Evolutionary conservation across 2,329 filamentous ascomycete species (phyloP).

Genomic region (Nannizziopsis arthrosporioides): DNA sequence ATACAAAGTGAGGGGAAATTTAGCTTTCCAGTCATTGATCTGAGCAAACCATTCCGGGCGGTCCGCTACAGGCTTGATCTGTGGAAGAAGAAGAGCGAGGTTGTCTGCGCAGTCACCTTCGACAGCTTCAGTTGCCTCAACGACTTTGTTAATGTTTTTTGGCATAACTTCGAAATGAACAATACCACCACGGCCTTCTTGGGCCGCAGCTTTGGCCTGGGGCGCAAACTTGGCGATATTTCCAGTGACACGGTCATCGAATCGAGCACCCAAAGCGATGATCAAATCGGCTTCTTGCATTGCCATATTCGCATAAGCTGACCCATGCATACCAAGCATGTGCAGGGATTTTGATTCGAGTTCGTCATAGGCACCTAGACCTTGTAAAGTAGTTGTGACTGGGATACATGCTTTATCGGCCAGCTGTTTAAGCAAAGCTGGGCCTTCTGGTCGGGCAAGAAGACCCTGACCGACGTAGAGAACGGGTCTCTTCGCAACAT

Average conservation of each 20-base stretch:
- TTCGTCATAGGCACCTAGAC: conserved; percentile 85
- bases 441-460: conserved; percentile 65
- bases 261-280: conserved; percentile 83
- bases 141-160: conserved; percentile 99
- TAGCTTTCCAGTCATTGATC: conserved; percentile 81
- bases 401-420: conserved; percentile 83
- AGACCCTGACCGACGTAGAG: conserved; percentile 92
- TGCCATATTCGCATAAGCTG: conserved; percentile 93
- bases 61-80: conserved; percentile 52
- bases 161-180: conserved; percentile 97
- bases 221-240: conserved; percentile 80
- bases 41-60: conserved; percentile 79
- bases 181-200: conserved; percentile 80
- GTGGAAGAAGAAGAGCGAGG: conserved; percentile 61
- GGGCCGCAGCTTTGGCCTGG: conserved; percentile 69
- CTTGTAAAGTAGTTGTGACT: conserved; percentile 90
- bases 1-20: conserved; percentile 74
- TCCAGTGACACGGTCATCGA: conserved; percentile 88
- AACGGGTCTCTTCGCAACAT: conserved; percentile 82
- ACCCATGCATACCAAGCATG: conserved; percentile 98
- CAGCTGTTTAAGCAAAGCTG: conserved; percentile 69
- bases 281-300: conserved; percentile 96
- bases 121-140: conserved; percentile 88
- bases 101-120: conserved; percentile 84
- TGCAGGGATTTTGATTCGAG: conserved; percentile 86